Percentiles rank a stretch among this genome's conserved stretches.
These are phyloP conservation scores for Lyophyllum decastes DNA, from an alignment of 768 basidiomycete species.

Conservation along the genomic window DNA sequence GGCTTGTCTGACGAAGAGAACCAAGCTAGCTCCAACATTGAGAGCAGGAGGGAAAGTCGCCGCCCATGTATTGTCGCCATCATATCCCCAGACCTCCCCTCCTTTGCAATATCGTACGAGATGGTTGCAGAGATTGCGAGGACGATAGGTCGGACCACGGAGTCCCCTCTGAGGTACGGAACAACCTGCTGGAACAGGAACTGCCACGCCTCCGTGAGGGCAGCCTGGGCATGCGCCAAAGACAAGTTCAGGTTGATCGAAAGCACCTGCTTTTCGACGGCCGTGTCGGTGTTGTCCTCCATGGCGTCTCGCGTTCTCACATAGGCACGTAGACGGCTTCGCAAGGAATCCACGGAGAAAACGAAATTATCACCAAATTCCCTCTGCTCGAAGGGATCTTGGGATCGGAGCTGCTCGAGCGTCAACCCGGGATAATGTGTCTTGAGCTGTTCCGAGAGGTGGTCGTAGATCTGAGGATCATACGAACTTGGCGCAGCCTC, in stretches of 20 bases:
- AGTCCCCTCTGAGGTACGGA: constrained; percentile 65
- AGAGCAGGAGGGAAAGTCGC: constrained; percentile 71
- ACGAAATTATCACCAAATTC: constrained; percentile 81
- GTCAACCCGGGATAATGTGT: constrained; percentile 58
- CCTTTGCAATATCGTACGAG: constrained; percentile 65
- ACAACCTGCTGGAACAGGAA: constrained; percentile 63
- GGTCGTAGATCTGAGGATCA: constrained; percentile 71
- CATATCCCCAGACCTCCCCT: constrained; percentile 78
- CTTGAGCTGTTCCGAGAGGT: constrained; percentile 50
- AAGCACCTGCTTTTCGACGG: constrained; percentile 61
- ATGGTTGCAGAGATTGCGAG: constrained; percentile 62
- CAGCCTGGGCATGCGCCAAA: constrained; percentile 74
- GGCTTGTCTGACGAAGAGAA: constrained; percentile 60
- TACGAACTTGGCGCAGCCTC: constrained; percentile 75
- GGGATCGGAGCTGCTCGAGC: constrained; percentile 63
- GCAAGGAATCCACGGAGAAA: constrained; percentile 64
- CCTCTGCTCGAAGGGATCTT: constrained; percentile 64
- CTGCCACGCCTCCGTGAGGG: constrained; percentile 79
- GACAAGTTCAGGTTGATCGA: constrained; percentile 89
- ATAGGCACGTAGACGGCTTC: constrained; percentile 60
- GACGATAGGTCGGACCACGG: constrained; percentile 53
- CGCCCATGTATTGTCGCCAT: constrained; percentile 81
- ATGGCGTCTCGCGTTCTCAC: constrained; percentile 37
- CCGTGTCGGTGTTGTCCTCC: constrained; percentile 42
- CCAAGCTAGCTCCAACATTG: constrained; percentile 80